Evolutionary conservation across 148 eudicot genomes (phyloP).

Genomic region (Nepenthes mirabilis): DNA sequence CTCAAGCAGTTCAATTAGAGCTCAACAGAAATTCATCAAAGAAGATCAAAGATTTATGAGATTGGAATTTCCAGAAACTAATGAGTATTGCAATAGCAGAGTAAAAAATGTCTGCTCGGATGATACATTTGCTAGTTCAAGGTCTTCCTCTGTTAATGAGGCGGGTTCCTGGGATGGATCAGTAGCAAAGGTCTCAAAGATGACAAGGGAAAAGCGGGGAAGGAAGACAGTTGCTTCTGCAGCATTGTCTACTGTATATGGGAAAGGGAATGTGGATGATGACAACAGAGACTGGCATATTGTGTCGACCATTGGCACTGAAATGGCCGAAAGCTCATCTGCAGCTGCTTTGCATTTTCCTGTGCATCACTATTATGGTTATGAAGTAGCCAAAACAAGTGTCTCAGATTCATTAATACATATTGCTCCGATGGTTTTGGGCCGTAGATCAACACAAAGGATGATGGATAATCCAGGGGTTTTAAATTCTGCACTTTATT

Average conservation of each 20-base stretch:
- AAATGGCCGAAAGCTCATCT: constrained; percentile 26
- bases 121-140: constrained; percentile 44
- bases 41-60: constrained; percentile 28
- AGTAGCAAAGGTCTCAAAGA: constrained; percentile 41
- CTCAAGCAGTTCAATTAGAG: constrained; percentile 23
- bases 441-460: constrained; percentile 42
- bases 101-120: constrained; percentile 30
- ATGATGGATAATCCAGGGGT: constrained; percentile 35
- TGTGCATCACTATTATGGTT: constrained; percentile 21
- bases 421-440: constrained; percentile 40
- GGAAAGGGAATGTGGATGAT: constrained; percentile 42
- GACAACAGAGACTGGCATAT: constrained; percentile 31
- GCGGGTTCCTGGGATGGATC: constrained; percentile 78
- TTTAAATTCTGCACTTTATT: constrained; percentile 36
- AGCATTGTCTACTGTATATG: constrained; percentile 23
- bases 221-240: constrained; percentile 24
- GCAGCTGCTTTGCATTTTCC: constrained; percentile 24
- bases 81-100: constrained; percentile 25
- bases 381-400: constrained; percentile 46
- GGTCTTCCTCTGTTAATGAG: constrained; percentile 45
- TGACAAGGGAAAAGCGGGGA: constrained; percentile 50
- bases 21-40: constrained; percentile 27
- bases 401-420: constrained; percentile 35
- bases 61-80: constrained; percentile 22
- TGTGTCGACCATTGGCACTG: constrained; percentile 16